Conservation (phyloP, 2,329 filamentous ascomycete genomes). For the Pleurostoma richardsiae region DNA sequence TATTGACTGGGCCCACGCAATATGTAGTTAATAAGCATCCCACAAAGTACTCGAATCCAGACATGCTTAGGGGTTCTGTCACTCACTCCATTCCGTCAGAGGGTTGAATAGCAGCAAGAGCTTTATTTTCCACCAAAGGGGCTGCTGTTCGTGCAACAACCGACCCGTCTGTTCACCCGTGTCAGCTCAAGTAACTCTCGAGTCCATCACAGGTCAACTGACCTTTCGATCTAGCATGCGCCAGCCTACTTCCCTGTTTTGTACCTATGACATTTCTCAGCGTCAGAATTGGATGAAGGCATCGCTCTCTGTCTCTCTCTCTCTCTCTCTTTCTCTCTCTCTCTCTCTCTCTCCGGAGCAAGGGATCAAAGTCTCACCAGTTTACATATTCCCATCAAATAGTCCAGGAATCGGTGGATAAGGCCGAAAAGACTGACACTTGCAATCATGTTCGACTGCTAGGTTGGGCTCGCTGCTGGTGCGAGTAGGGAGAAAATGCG, state of each 20-base stretch:
- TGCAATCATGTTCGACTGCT: background rate
- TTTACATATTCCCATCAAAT: background rate
- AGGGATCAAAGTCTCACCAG: background rate
- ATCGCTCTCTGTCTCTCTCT: background rate
- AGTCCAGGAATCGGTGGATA: background rate
- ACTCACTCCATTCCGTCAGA: constrained; percentile 26
- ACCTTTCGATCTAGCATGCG: constrained; percentile 10
- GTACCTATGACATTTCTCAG: constrained; percentile 1
- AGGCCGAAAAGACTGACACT: background rate
- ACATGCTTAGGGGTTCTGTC: background rate
- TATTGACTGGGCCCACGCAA: background rate
- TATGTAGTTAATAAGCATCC: background rate
- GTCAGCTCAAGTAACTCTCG: background rate
- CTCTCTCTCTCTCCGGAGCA: no score
- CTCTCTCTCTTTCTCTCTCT: no score
- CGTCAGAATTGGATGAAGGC: background rate
- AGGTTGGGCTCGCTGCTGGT: background rate
- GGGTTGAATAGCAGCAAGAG: constrained; percentile 34
- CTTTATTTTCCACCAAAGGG: constrained; percentile 32
- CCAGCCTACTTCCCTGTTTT: constrained; percentile 9
- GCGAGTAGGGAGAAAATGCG: background rate
- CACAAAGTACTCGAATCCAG: background rate
- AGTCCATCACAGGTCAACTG: background rate
- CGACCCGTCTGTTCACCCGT: constrained; percentile 19
- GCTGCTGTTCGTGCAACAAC: constrained; percentile 30